Conservation (phyloP, 2,329 filamentous ascomycete species). For the Nothophoma quercina region DNA sequence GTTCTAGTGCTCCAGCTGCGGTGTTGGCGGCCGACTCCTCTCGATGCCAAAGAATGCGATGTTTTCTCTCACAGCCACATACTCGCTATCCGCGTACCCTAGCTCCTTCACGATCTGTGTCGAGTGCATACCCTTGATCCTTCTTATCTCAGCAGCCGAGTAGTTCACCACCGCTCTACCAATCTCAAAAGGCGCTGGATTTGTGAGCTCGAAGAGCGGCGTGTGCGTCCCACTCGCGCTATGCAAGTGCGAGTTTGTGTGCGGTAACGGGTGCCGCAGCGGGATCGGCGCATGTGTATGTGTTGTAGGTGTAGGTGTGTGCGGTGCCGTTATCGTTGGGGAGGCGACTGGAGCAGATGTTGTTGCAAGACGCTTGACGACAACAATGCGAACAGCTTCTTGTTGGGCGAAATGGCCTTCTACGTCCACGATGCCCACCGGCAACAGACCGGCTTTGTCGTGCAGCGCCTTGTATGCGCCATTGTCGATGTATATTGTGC, state of each 20-base stretch:
- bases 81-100: conserved; percentile 94
- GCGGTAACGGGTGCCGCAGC: conserved; percentile 26
- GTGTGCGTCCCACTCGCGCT: conserved; percentile 12
- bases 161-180: conserved; percentile 94
- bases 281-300: conserved; percentile 29
- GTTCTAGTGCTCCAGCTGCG: conserved; percentile 21
- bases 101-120: conserved; percentile 79
- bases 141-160: conserved; percentile 79
- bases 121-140: conserved; percentile 86
- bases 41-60: conserved; percentile 72
- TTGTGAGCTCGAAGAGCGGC: conserved; percentile 40
- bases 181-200: conserved; percentile 68
- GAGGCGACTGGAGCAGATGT: conserved; percentile 13
- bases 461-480: conserved; percentile 82
- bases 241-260: conserved; percentile 13
- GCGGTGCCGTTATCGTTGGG: conserved; percentile 20
- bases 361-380: conserved; percentile 66
- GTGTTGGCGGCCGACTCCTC: conserved; percentile 49
- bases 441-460: conserved; percentile 85
- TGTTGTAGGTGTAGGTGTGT: conserved; percentile 22
- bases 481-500: conserved; percentile 90
- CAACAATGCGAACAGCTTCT: conserved; percentile 86
- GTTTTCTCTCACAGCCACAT: conserved; percentile 88
- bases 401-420: conserved; percentile 90
- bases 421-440: conserved; percentile 88